These are phyloP conservation scores for Areca catechu DNA, from an alignment of 176 grass and related monocot genomes.

Conservation along the genomic window DNA sequence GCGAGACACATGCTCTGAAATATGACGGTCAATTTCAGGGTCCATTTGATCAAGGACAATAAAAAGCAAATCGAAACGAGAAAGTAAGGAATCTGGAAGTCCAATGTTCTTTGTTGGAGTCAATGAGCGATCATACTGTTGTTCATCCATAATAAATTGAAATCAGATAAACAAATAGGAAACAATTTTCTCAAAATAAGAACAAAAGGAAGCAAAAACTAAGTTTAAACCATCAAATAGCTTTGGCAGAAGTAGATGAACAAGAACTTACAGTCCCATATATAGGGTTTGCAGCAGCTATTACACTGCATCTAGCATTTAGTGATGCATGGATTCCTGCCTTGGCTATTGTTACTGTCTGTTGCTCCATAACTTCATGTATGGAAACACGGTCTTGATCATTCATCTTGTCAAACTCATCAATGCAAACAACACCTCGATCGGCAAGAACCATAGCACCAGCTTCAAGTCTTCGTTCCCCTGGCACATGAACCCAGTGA, in stretches of 20 bases:
- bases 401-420: slow-evolving; percentile 99
- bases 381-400: slow-evolving; percentile 95
- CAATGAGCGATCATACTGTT: slow-evolving; percentile 86
- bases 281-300: slow-evolving; percentile 98
- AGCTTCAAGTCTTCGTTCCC: slow-evolving; percentile 97
- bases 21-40: slow-evolving; percentile 86
- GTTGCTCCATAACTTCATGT: slow-evolving; percentile 99
- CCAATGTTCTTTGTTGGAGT: slow-evolving; percentile 98
- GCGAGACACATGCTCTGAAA: slow-evolving; percentile 83
- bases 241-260: too few species aligned
- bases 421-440: slow-evolving; percentile 89
- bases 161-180: slow-evolving; percentile 14
- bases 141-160: slow-evolving; percentile 16
- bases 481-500: slow-evolving; percentile 27
- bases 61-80: slow-evolving; percentile 98
- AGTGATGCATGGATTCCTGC: slow-evolving; percentile 96
- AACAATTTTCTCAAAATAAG: background rate
- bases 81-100: slow-evolving; percentile 89
- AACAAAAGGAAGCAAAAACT: background rate
- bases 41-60: slow-evolving; percentile 99
- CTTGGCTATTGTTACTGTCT: slow-evolving; percentile 97
- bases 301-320: slow-evolving; percentile 95
- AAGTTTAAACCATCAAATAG: background rate
- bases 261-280: slow-evolving; percentile 76
- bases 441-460: slow-evolving; percentile 99